phyloP scores from a whole-genome alignment of 2,329 filamentous ascomycete genomes.

The Lachnellula hyalina region DNA sequence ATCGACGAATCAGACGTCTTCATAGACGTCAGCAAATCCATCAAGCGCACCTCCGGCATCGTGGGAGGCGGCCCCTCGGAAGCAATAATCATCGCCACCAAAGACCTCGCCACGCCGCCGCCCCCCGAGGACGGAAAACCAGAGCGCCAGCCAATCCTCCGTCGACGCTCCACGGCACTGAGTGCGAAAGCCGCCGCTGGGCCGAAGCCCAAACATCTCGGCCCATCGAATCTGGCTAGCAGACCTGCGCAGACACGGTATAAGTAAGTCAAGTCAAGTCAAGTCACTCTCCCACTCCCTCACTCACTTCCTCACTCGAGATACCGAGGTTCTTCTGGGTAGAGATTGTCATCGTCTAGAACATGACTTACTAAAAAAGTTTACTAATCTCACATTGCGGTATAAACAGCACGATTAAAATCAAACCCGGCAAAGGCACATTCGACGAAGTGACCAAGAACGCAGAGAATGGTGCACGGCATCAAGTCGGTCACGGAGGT shows the following conservation, averaged over 20 bases:
- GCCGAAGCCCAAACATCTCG: slow-evolving; percentile 53
- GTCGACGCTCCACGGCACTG: neutral
- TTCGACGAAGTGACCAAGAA: neutral
- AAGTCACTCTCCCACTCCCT: neutral
- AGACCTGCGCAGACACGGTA: slow-evolving; percentile 55
- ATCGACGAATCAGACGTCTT: slow-evolving; percentile 97
- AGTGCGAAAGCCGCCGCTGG: neutral
- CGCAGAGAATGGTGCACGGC: neutral
- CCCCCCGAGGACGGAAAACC: neutral
- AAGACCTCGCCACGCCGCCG: neutral
- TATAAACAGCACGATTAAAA: neutral
- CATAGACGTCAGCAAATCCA: slow-evolving; percentile 92
- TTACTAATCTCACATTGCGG: too few relatives aligned
- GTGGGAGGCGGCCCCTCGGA: neutral
- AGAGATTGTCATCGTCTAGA: neutral
- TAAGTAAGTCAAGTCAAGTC: slow-evolving; percentile 57
- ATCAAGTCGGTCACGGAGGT: neutral
- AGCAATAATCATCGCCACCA: neutral
- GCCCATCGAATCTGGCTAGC: slow-evolving; percentile 58
- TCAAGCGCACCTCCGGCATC: slow-evolving; percentile 52
- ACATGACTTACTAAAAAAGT: neutral
- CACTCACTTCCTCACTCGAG: neutral
- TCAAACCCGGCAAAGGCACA: neutral
- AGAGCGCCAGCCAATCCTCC: neutral
- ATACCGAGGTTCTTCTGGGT: neutral